These are phyloP conservation scores for Nyctanthes arbortristis DNA, from an alignment of 257 asterid species.

Conservation along the genomic window DNA sequence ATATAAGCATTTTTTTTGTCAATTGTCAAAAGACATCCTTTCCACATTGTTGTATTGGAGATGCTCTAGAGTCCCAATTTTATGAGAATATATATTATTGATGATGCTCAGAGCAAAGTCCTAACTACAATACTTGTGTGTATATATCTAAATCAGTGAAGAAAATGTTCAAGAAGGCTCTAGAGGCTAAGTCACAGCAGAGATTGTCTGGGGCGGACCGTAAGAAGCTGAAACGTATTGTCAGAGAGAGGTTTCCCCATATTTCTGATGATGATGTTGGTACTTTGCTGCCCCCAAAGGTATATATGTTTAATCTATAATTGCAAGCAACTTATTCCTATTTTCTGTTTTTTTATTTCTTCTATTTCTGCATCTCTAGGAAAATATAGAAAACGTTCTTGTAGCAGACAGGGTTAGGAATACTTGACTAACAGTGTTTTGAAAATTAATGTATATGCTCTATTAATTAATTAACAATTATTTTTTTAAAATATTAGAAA, in stretches of 20 bases:
- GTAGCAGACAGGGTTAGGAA: too few species aligned
- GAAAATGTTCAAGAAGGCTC: constrained; percentile 87
- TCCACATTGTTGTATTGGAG: too few species aligned
- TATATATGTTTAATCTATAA: constrained; percentile 11
- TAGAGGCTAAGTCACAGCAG: constrained; percentile 87
- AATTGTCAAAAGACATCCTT: too few species aligned
- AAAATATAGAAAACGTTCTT: too few species aligned
- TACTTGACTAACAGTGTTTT: neutral
- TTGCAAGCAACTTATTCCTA: neutral
- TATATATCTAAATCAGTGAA: neutral
- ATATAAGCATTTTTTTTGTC: too few species aligned
- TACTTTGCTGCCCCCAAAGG: constrained; percentile 88
- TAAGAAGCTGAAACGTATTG: constrained; percentile 75
- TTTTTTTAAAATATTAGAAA: neutral
- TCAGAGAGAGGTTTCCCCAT: constrained; percentile 67
- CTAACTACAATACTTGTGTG: neutral
- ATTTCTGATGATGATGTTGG: constrained; percentile 74
- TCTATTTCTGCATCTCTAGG: too few species aligned
- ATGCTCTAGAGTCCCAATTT: too few species aligned
- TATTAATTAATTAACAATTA: neutral
- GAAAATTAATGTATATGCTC: neutral
- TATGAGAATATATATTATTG: too few species aligned
- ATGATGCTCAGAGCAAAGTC: too few species aligned
- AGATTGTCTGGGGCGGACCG: constrained; percentile 95
- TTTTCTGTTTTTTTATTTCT: neutral